A percentile compares a stretch with the other conserved stretches of the same genome.
Evolutionary conservation across 306 rosid species (phyloP).

Genomic region (Delonix regia): DNA sequence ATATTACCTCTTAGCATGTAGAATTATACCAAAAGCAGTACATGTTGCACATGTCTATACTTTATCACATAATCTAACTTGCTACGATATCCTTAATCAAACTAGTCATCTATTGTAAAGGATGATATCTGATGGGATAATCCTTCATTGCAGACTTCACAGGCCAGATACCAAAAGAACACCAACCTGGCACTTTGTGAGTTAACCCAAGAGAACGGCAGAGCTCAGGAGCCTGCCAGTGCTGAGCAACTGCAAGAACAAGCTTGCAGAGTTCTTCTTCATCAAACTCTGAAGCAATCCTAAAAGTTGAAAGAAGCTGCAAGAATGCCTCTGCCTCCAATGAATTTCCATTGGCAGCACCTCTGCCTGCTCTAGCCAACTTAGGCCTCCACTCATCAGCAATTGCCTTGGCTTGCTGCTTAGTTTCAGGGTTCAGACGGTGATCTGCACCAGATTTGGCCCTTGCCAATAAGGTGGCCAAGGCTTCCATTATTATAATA

Average conservation of each 20-base stretch:
- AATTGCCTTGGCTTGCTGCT: slow-evolving; percentile 90
- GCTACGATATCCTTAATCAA: slow-evolving; percentile 40
- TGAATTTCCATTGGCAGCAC: slow-evolving; percentile 89
- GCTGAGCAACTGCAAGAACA: slow-evolving; percentile 80
- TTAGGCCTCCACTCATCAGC: slow-evolving; percentile 89
- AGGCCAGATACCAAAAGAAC: slow-evolving; percentile 69
- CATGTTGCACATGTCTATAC: slow-evolving; percentile 29
- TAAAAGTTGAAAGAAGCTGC: slow-evolving; percentile 79
- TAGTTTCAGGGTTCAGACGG: slow-evolving; percentile 80
- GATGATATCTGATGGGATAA: slow-evolving; percentile 52
- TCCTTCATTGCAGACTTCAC: slow-evolving; percentile 63
- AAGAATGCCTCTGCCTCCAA: slow-evolving; percentile 92
- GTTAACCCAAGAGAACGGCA: slow-evolving; percentile 84
- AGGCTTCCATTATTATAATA: slow-evolving; percentile 66
- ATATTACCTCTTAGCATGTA: slow-evolving; percentile 16
- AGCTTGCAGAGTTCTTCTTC: slow-evolving; percentile 91
- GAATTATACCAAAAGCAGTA: slow-evolving; percentile 31
- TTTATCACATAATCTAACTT: slow-evolving; percentile 27
- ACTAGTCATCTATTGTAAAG: slow-evolving; percentile 38
- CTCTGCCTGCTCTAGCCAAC: slow-evolving; percentile 68
- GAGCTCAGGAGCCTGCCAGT: slow-evolving; percentile 87
- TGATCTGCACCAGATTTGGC: slow-evolving; percentile 72
- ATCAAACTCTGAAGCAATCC: slow-evolving; percentile 83
- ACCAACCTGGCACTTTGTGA: slow-evolving; percentile 95
- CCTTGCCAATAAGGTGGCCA: slow-evolving; percentile 72